Base-by-base conservation (phyloP, 192 early-diverging fungal species). In the Cetraspora pellucida region DNA sequence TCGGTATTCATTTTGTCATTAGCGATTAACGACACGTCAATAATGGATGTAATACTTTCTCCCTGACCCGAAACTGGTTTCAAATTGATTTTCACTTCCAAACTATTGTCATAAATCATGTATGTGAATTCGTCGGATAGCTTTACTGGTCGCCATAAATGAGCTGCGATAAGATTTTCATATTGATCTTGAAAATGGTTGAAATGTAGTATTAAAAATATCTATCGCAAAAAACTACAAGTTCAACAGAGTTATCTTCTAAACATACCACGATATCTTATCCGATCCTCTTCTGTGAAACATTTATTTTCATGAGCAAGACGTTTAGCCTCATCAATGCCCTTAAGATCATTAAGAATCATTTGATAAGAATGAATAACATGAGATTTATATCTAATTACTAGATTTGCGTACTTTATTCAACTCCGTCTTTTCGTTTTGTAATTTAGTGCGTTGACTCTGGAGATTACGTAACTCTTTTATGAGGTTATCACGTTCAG, bases 81-180 rank as follows among this genome's bases (percentile, higher is more conserved):
- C n/a, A 44, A 19, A 43, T 65, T 37, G n/a, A 65, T 65, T 65
- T 65, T 65, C 7, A 65, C 43, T n/a, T 65, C 31, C 10, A 65
- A 7, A 43, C 16, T 44, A 44, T 65, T n/a, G 21, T 65, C 63
- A n/a, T 65, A 65, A n/a, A 23, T n/a, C 37, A 65, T 44, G 19
- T 65, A 31, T 16, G 43, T 16, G 37, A 65, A 19, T n/a, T 65
- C 63, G 16, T 44, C 31, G n/a, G 63, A 65, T 9, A 65, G 43
- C 5, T 16, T 44, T n/a, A 19, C n/a, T 2, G 63, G 63, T 13
- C 19, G n/a, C 63, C 63, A 65, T 65, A 43, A 43, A 44, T 65
- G n/a, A 44, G n/a, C n/a, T n/a, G 19, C 19, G 4, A 44, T 17
- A 37, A 65, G 37, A 37, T 16, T 43, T 28, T 37, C 37, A 65